phyloP scores from a whole-genome alignment of 352 stramenopile species.

The Phytopythium chamaehyphon region DNA sequence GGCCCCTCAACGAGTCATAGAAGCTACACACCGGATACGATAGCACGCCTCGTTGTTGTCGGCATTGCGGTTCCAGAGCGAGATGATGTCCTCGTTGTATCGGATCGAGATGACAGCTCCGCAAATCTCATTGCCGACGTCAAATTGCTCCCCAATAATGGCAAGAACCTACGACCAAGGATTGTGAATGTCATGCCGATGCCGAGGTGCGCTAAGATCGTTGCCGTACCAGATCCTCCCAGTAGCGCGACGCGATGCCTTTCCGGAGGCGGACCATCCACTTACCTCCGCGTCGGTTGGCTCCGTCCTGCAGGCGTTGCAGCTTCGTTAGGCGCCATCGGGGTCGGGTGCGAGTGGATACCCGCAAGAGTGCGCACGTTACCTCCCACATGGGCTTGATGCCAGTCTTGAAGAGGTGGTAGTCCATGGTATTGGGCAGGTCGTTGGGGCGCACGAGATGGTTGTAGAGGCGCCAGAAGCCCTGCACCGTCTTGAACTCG shows the following conservation, averaged over 20 bases:
- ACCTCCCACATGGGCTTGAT: constrained; percentile 95
- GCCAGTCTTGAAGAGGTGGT: constrained; percentile 92
- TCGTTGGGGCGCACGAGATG: constrained; percentile 90
- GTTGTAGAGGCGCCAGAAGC: constrained; percentile 94
- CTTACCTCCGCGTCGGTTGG: constrained; percentile 90
- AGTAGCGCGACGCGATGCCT: constrained; percentile 88
- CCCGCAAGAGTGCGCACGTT: constrained; percentile 4
- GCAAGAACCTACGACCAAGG: constrained; percentile 60
- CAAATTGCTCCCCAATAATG: constrained; percentile 93
- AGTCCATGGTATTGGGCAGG: constrained; percentile 88
- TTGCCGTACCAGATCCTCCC: constrained; percentile 89
- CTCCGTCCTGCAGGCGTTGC: constrained; percentile 40
- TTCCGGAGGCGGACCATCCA: constrained; percentile 93
- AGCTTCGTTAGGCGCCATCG: not conserved
- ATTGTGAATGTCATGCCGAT: not conserved
- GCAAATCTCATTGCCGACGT: constrained; percentile 92
- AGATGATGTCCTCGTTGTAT: constrained; percentile 93
- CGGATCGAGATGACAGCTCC: constrained; percentile 89
- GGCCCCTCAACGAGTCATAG: not conserved
- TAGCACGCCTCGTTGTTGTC: constrained; percentile 90
- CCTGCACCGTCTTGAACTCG: constrained; percentile 92
- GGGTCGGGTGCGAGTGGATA: too few relatives aligned
- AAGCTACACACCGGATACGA: constrained; percentile 54
- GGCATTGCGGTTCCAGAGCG: constrained; percentile 92
- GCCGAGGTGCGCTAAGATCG: not conserved